Conservation (phyloP, 139 green algal species). For the Picochlorum sp. region DNA sequence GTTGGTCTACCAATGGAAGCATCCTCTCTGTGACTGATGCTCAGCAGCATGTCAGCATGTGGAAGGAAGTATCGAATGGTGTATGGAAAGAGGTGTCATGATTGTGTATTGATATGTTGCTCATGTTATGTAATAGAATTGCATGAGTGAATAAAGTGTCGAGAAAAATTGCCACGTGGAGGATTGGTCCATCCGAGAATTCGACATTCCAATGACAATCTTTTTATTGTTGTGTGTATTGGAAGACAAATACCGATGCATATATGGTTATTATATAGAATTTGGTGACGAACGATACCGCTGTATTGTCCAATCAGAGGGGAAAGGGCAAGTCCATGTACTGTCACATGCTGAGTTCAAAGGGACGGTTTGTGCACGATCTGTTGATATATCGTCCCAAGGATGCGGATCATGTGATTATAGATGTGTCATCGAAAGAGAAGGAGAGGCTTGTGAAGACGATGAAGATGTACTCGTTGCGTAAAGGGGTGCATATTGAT, state of each 20-base stretch:
- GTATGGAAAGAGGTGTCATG: constrained; percentile 76
- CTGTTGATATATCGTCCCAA: constrained; percentile 42
- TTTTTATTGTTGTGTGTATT: too few species aligned
- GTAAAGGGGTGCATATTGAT: constrained; percentile 52
- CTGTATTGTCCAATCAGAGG: constrained; percentile 17
- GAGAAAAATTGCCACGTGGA: too few species aligned
- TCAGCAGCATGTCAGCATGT: constrained; percentile 77
- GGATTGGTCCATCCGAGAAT: too few species aligned
- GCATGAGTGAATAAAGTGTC: too few species aligned
- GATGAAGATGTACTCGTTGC: constrained; percentile 60
- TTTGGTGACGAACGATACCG: constrained; percentile 58
- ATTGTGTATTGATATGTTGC: too few species aligned
- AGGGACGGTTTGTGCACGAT: constrained; percentile 69
- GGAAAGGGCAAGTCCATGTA: constrained; percentile 38
- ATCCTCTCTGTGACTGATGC: constrained; percentile 82
- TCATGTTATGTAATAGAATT: too few species aligned
- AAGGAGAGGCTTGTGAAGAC: constrained; percentile 26
- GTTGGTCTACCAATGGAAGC: constrained; percentile 85
- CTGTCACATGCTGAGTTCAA: constrained; percentile 53
- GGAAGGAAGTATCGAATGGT: constrained; percentile 90
- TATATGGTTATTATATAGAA: constrained; percentile 27
- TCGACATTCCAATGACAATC: background rate
- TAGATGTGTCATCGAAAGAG: constrained; percentile 43
- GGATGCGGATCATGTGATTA: constrained; percentile 30
- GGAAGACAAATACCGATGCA: too few species aligned